These are phyloP conservation scores for slime mould (Dictyostelium discoideum) DNA, from an alignment of 78 protist species.

Conservation along the genomic window DNA sequence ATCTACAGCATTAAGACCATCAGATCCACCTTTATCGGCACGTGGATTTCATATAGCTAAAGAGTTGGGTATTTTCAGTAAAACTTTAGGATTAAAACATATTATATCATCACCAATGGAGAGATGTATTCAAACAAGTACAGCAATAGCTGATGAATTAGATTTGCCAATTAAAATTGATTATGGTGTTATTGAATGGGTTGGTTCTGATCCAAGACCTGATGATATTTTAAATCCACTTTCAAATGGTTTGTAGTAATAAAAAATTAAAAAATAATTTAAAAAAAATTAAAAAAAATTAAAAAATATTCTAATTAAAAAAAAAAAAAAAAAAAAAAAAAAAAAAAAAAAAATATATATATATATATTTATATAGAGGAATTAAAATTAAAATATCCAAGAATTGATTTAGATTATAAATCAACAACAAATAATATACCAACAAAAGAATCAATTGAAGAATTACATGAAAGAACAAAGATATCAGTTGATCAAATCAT, in stretches of 20 bases:
- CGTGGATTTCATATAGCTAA: conserved; percentile 52
- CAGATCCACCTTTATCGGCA: conserved; percentile 67
- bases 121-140: conserved; percentile 72
- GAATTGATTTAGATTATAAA: conserved; percentile 28
- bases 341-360: not conserved
- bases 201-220: conserved; percentile 26
- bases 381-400: conserved; percentile 10
- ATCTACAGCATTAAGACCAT: conserved; percentile 55
- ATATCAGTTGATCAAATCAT: not conserved
- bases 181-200: conserved; percentile 59
- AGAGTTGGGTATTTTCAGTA: conserved; percentile 29
- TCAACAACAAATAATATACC: conserved; percentile 34
- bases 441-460: conserved; percentile 22
- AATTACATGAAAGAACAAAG: conserved; percentile 27
- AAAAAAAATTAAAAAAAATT: not conserved
- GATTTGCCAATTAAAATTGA: conserved; percentile 54
- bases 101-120: conserved; percentile 70
- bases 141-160: conserved; percentile 50
- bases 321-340: not conserved
- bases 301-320: conserved; percentile 1
- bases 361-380: not conserved
- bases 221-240: conserved; percentile 31
- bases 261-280: not conserved
- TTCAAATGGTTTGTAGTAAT: conserved; percentile 17
- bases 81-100: conserved; percentile 18